These are phyloP conservation scores for Coemansia biformis DNA, from an alignment of 192 early-diverging fungal genomes.

Conservation along the genomic window DNA sequence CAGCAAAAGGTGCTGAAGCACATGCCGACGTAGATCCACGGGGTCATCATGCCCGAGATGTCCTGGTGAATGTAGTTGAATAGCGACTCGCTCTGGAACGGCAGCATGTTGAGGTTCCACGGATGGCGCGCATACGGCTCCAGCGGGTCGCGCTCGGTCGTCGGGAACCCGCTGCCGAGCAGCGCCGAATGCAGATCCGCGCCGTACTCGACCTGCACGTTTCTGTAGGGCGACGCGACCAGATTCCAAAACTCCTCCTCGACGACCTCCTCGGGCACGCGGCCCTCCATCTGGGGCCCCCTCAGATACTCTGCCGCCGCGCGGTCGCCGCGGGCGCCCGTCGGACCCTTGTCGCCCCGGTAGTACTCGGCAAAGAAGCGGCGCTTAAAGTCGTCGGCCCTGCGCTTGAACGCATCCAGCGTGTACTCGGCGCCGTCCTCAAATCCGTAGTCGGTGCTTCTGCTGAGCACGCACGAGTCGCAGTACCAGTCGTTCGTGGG, in stretches of 20 bases:
- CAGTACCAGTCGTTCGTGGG: conserved; percentile 85
- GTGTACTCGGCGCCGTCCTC: conserved; percentile 80
- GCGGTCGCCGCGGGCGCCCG: background rate
- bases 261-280: conserved; percentile 68
- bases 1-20: conserved; percentile 94
- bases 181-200: conserved; percentile 88
- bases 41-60: conserved; percentile 95
- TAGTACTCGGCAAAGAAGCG: conserved; percentile 60
- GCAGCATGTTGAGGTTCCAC: conserved; percentile 88
- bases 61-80: conserved; percentile 86
- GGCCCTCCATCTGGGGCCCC: conserved; percentile 21
- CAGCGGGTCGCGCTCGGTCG: conserved; percentile 56
- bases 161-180: conserved; percentile 90
- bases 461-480: conserved; percentile 66
- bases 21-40: conserved; percentile 97
- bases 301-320: conserved; percentile 2
- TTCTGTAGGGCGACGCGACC: conserved; percentile 78
- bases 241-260: conserved; percentile 94
- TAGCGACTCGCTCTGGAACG: conserved; percentile 72
- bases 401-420: conserved; percentile 70
- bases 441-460: conserved; percentile 89
- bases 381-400: conserved; percentile 78
- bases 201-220: conserved; percentile 92
- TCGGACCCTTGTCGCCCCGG: conserved; percentile 1
- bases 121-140: conserved; percentile 66